phyloP scores from a whole-genome alignment of 2,329 filamentous ascomycete genomes.

The Lachnellula hyalina region DNA sequence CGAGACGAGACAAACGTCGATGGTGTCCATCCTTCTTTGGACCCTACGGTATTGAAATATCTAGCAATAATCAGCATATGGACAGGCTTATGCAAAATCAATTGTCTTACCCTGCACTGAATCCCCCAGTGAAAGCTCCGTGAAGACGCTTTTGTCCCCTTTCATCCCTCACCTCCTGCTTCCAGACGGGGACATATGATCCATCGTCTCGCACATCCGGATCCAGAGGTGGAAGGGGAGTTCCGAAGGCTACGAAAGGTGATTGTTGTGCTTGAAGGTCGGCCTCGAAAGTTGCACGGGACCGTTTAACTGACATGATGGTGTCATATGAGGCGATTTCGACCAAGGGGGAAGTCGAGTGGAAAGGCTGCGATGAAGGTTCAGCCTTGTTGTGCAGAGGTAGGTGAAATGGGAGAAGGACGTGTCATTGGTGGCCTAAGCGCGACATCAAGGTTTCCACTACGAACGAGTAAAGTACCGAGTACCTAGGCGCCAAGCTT shows the following conservation, averaged over 20 bases:
- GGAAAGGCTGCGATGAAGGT: conserved; percentile 6
- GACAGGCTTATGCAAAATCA: background rate
- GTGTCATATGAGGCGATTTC: conserved; percentile 14
- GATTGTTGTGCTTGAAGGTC: conserved; percentile 62
- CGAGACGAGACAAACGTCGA: conserved; percentile 89
- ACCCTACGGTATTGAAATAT: conserved; percentile 97
- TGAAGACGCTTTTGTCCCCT: conserved; percentile 85
- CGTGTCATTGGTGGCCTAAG: background rate
- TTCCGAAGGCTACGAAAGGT: conserved; percentile 76
- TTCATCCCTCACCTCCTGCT: conserved; percentile 95
- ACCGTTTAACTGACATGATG: conserved; percentile 73
- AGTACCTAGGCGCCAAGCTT: background rate
- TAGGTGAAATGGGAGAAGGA: background rate
- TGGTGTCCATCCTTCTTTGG: conserved; percentile 96
- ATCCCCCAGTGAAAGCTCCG: conserved; percentile 94
- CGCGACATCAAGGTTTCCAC: background rate
- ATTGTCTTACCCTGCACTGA: conserved; percentile 77
- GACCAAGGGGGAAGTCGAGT: background rate
- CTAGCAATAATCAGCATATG: conserved; percentile 40
- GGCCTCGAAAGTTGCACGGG: conserved; percentile 71
- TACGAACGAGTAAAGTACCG: too few species aligned
- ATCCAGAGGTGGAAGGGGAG: conserved; percentile 73
- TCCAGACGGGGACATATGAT: conserved; percentile 92
- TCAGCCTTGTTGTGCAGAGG: conserved; percentile 9
- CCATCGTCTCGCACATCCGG: conserved; percentile 79